Base-by-base conservation (phyloP, 495 filamentous ascomycete genomes). In the Terfezia claveryi region DNA sequence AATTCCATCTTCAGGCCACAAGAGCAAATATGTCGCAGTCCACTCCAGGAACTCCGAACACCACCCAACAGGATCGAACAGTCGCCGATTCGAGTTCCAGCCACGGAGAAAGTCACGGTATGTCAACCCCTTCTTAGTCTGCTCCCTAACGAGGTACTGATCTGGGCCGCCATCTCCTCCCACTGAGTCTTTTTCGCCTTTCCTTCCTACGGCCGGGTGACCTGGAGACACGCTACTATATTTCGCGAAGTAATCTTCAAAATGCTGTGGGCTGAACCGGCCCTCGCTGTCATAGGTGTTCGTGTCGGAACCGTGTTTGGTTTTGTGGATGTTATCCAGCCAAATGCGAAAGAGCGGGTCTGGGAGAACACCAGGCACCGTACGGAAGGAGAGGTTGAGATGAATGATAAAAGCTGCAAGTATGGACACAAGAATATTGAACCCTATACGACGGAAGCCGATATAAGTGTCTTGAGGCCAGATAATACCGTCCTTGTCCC, bases 201-300 rank as follows among this genome's bases (percentile, higher is more conserved):
- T 9, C 12, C 1, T 17, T n/a, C 37, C 38, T 11, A 10, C 3
- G 10, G 41, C 27, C 1, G 5, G 11, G 8, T 37, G 20, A 51
- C 16, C 57, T 14, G 14, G 56, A 32, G 16, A 60, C 56, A 36
- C 62, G 49, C 32, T 65, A 66, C 6, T 49, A 59, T 72, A 78
- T 66, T 77, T 77, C 49, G 66, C 61, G 53, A 80, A 79, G 61
- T 76, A 61, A 57, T 79, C 73, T 66, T 80, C 76, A 58, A 80
- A 79, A 10, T 61, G 60, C 65, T 76, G 71, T 51, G 74, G 74
- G 6, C 71, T 55, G 56, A 78, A 76, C 0, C 75, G 66, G 0
- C 76, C 76, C 60, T 80, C 76, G 9, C 57, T 65, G 60, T 78
- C 75, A 54, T 70, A 79, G 6, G 64, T 68, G 8, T 70, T 71